Evolutionary conservation across 2,329 filamentous ascomycete species (phyloP).

Genomic region (Gaeumannomyces sp.): DNA sequence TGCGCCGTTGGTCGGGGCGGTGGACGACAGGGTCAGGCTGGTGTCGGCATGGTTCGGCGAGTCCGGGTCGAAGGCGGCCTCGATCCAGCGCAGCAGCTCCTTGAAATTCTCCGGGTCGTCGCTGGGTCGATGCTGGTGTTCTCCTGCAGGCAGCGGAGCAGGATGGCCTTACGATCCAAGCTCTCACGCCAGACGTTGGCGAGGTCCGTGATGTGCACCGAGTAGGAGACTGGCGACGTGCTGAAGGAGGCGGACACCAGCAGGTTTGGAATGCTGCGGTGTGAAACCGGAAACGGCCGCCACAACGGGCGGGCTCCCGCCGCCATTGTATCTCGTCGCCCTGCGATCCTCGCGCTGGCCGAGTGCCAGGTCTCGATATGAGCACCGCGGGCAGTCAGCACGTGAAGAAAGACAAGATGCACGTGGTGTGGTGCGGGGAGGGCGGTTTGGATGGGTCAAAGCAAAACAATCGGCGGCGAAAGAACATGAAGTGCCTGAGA

Average conservation of each 20-base stretch:
- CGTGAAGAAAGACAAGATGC: too few species aligned
- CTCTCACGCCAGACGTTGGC: slow-evolving; percentile 67
- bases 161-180: slow-evolving; percentile 55
- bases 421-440: too few species aligned
- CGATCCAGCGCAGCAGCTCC: slow-evolving; percentile 60
- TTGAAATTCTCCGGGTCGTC: slow-evolving; percentile 61
- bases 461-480: neutral
- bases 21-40: slow-evolving; percentile 33
- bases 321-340: neutral
- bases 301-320: slow-evolving; percentile 28
- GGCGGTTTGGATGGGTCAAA: neutral
- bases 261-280: slow-evolving; percentile 48
- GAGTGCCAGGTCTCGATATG: too few species aligned
- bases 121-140: slow-evolving; percentile 66
- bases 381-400: too few species aligned
- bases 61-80: slow-evolving; percentile 42
- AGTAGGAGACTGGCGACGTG: slow-evolving; percentile 46
- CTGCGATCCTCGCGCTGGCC: neutral
- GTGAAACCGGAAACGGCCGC: slow-evolving; percentile 40
- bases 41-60: slow-evolving; percentile 37
- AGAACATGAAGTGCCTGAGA: neutral
- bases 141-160: slow-evolving; percentile 53
- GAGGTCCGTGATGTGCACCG: slow-evolving; percentile 63
- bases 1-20: neutral
- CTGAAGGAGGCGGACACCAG: slow-evolving; percentile 55